Evolutionary conservation across 306 rosid species (phyloP), one percentile per base, ranked within the genome.

Genomic region (Cucurbita ficifolia): DNA sequence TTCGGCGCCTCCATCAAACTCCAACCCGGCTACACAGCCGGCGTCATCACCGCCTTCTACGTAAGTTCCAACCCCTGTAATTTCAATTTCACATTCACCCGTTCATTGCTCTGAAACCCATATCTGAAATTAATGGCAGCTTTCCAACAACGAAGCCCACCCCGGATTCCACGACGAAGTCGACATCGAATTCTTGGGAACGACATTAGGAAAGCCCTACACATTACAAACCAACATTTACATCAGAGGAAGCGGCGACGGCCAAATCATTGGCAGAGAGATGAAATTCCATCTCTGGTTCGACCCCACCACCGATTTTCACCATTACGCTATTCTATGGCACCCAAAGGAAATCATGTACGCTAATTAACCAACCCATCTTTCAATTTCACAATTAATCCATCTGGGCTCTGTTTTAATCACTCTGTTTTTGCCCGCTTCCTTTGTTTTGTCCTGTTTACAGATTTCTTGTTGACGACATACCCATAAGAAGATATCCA

Each of bases 161-260:
- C 99, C 96, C 0, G 99, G 99, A 8, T 85, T 80, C 82, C 99
- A 94, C 74, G 99, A 94, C 74, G 99, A 94, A 79, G 99, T 94
- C 49, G 99, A 94, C 84, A 91, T 94, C 43, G 99, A 94, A 71
- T 94, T 94, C 80, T 82, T 94, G 19, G 99, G 99, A 65, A 94
- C 99, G 7, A 94, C 99, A 77, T 89, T 94, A 76, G 99, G 96
- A 43, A 94, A 91, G 81, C 97, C 99, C 8, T 94, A 94, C 24
- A 94, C 97, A 11, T 81, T 94, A 54, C 99, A 94, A 53, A 94
- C 99, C 22, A 94, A 94, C 84, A 92, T 94, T 19, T 94, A 94
- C 63, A 86, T 94, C 60, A 89, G 96, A 84, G 99, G 99, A 51
- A 91, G 91, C 79, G 99, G 99, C 4, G 99, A 94, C 79, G 96